A percentile compares a stretch with the other conserved stretches of the same genome.
Conservation (phyloP, 2,329 filamentous ascomycete genomes). For the Pseudogymnoascus sp. region DNA sequence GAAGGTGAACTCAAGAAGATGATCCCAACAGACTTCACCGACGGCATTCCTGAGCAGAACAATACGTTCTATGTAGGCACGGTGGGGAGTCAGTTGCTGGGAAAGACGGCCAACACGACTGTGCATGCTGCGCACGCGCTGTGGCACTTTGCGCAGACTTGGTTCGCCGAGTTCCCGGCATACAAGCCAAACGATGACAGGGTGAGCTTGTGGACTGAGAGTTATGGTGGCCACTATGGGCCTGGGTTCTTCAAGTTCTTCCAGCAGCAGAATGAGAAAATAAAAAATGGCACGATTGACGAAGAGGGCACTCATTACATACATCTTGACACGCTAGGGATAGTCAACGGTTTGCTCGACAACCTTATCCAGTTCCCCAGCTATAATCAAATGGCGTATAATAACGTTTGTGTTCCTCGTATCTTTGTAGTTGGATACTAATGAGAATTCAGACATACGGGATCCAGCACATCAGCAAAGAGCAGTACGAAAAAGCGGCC, state of each 20-base stretch:
- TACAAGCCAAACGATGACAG: constrained; percentile 44
- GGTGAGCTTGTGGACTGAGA: constrained; percentile 56
- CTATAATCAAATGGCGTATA: constrained; percentile 19
- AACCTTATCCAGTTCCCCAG: constrained; percentile 40
- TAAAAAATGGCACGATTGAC: constrained; percentile 38
- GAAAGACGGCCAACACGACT: constrained; percentile 33
- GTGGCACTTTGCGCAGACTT: constrained; percentile 48
- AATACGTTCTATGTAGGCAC: constrained; percentile 47
- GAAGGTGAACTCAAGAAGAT: constrained; percentile 18
- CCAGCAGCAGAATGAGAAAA: constrained; percentile 52
- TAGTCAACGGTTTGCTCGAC: constrained; percentile 62
- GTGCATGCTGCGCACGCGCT: constrained; percentile 41
- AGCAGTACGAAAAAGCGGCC: constrained; percentile 18
- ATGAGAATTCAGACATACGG: background rate
- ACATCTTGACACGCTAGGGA: constrained; percentile 52
- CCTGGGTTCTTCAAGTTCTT: constrained; percentile 48
- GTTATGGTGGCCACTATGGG: constrained; percentile 59
- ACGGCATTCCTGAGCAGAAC: constrained; percentile 36
- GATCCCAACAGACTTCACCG: constrained; percentile 27
- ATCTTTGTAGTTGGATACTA: background rate
- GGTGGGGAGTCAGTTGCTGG: constrained; percentile 36
- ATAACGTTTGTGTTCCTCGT: constrained; percentile 37
- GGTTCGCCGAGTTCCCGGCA: constrained; percentile 46
- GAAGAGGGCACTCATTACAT: constrained; percentile 45
- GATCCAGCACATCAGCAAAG: background rate